Evolutionary conservation across 2,329 filamentous ascomycete genomes (phyloP).

Genomic region (Ophiostoma fasciatum): DNA sequence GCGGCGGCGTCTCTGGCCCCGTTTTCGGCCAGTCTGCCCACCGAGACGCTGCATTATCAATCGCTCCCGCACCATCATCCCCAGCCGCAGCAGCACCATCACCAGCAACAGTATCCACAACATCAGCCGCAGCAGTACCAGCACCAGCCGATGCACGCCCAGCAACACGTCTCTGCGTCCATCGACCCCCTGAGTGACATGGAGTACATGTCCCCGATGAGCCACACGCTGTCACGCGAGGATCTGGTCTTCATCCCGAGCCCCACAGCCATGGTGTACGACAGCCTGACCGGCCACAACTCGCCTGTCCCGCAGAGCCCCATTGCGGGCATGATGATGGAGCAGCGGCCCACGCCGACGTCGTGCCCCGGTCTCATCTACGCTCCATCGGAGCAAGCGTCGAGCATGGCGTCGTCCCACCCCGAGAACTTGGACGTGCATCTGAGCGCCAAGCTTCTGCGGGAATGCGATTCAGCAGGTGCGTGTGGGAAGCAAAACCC

Average conservation of each 20-base stretch:
- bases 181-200: slow-evolving; percentile 47
- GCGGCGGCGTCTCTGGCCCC: slow-evolving; percentile 4
- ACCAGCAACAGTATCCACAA: slow-evolving; percentile 3
- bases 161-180: slow-evolving; percentile 36
- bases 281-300: slow-evolving; percentile 36
- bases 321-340: slow-evolving; percentile 37
- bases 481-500: slow-evolving; percentile 1
- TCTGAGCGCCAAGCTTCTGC: slow-evolving; percentile 35
- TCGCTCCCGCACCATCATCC: slow-evolving; percentile 4
- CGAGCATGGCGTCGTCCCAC: slow-evolving; percentile 41
- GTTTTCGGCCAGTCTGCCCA: slow-evolving; percentile 6
- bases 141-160: slow-evolving; percentile 22
- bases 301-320: slow-evolving; percentile 43
- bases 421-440: slow-evolving; percentile 42
- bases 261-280: slow-evolving; percentile 38
- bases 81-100: not conserved
- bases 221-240: slow-evolving; percentile 37
- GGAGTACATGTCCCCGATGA: slow-evolving; percentile 43
- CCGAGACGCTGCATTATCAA: slow-evolving; percentile 1
- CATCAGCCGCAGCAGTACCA: slow-evolving; percentile 3
- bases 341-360: slow-evolving; percentile 38
- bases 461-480: slow-evolving; percentile 42
- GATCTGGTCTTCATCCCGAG: slow-evolving; percentile 42
- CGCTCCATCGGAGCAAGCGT: slow-evolving; percentile 44
- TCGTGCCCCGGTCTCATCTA: slow-evolving; percentile 48